Evolutionary conservation across 2,329 filamentous ascomycete genomes (phyloP).

Genomic region (Leptographium galeiforme): DNA sequence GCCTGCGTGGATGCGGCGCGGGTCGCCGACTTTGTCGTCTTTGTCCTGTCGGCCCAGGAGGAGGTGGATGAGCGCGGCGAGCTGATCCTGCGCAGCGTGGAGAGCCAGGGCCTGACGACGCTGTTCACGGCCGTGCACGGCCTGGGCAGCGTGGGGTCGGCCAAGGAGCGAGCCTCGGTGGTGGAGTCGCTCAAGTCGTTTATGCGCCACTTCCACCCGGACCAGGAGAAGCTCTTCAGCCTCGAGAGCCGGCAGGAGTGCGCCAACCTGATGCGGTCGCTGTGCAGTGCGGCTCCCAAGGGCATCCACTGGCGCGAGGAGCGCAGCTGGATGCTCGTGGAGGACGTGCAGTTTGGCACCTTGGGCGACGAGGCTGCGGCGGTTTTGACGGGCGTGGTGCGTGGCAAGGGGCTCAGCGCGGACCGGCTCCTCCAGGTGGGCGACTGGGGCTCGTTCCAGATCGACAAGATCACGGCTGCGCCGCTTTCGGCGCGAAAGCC

Average conservation of each 20-base stretch:
- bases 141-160: constrained; percentile 62
- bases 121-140: constrained; percentile 76
- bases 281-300: constrained; percentile 87
- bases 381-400: constrained; percentile 69
- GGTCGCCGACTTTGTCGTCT: constrained; percentile 80
- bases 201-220: constrained; percentile 87
- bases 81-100: constrained; percentile 70
- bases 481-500: constrained; percentile 49
- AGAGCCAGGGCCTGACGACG: constrained; percentile 89
- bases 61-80: constrained; percentile 81
- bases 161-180: constrained; percentile 65
- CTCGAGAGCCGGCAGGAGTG: constrained; percentile 83
- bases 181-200: constrained; percentile 78
- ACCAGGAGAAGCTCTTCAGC: constrained; percentile 81
- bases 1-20: constrained; percentile 74
- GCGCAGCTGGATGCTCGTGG: constrained; percentile 86
- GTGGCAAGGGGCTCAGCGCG: constrained; percentile 76
- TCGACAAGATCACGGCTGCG: constrained; percentile 75
- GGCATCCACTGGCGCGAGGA: constrained; percentile 93
- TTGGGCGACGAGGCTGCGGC: constrained; percentile 24
- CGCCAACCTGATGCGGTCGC: constrained; percentile 74
- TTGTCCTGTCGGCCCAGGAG: constrained; percentile 68
- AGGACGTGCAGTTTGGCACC: constrained; percentile 61
- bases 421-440: constrained; percentile 84
- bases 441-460: constrained; percentile 87